These are phyloP conservation scores for Pythium periplocum DNA, from an alignment of 352 stramenopile genomes.

Conservation along the genomic window DNA sequence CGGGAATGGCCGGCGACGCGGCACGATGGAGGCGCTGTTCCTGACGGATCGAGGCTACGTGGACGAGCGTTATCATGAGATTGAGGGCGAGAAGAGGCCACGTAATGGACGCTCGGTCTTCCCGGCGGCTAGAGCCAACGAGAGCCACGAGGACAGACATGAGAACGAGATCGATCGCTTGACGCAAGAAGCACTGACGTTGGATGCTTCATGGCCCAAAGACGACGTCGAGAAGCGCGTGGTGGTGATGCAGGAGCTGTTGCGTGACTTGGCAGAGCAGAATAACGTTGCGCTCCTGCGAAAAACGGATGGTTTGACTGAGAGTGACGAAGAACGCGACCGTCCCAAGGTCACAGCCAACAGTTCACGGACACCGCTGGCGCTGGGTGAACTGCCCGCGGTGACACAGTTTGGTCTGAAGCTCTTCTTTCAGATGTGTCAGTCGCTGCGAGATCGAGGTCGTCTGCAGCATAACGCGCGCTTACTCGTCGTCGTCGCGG, in stretches of 20 bases:
- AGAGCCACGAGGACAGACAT: too few species aligned
- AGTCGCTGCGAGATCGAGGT: conserved; percentile 30
- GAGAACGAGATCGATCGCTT: neutral
- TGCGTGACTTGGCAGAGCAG: conserved; percentile 18
- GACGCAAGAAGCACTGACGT: conserved; percentile 3
- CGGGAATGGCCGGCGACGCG: too few species aligned
- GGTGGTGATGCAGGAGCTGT: conserved; percentile 22
- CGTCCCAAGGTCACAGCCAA: too few species aligned
- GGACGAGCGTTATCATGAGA: conserved; percentile 33
- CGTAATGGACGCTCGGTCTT: neutral
- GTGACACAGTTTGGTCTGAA: conserved; percentile 51
- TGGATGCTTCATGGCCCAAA: too few species aligned
- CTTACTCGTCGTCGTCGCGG: conserved; percentile 41
- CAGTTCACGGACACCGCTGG: conserved; percentile 9
- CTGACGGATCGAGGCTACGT: conserved; percentile 41
- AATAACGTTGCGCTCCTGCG: neutral
- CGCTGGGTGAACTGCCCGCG: conserved; percentile 32
- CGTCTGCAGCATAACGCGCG: conserved; percentile 21
- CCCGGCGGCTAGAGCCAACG: too few species aligned
- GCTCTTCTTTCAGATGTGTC: conserved; percentile 68
- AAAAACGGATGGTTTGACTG: too few species aligned
- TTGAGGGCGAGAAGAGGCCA: conserved; percentile 18
- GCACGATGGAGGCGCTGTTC: conserved; percentile 53
- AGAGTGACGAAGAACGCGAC: neutral
- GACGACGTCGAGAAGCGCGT: conserved; percentile 8